Evolutionary conservation across 2,329 filamentous ascomycete species (phyloP), one percentile per base, ranked within the genome.

Genomic region (Geosmithia putterillii): DNA sequence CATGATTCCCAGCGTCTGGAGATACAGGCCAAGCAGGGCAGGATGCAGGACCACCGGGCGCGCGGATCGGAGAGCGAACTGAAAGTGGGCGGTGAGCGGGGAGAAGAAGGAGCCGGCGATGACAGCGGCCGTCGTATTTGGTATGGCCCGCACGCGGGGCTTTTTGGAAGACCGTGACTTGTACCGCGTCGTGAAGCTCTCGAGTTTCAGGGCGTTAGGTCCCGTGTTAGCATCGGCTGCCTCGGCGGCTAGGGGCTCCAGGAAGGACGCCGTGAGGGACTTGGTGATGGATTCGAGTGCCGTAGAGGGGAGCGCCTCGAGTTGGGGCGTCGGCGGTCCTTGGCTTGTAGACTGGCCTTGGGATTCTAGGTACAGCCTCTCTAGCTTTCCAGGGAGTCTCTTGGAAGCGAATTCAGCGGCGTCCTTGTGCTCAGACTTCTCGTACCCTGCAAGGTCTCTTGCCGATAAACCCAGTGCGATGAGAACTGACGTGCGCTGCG

Each of bases 1-100:
- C 28, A 95, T 67, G 7, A 98, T 68, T 1, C 83, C 83, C 0
- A 96, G 70, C 0, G 92, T 98, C 59, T 94, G 89, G 28, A 96
- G 66, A 58, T 87, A 92, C 8, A 88, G 74, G 0, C 81, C 72
- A 0, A 96, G 74, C 6, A 95, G 71, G 46, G 84, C 76, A 0
- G 87, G 81, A 37, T 87, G 78, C 42, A 86, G 76, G 48, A 87
- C 72, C 41, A 88, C 73, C 19, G 59, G 56, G 42, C 79, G 77
- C 40, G 65, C 59, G 7, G 61, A 64, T 28, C 67, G 64, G 38
- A 76, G 59, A 1, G 73, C 80, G 3, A 83, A 70, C 56, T 83
- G 84, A 63, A 92, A 94, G 37, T 86, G 81, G 1, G 83, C 83
- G 0, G 83, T 83, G 9, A 98, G 70, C 0, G 92, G 90, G 49